Conservation (phyloP, 371 early-diverging fungal genomes). For the Actinomucor elegans region DNA sequence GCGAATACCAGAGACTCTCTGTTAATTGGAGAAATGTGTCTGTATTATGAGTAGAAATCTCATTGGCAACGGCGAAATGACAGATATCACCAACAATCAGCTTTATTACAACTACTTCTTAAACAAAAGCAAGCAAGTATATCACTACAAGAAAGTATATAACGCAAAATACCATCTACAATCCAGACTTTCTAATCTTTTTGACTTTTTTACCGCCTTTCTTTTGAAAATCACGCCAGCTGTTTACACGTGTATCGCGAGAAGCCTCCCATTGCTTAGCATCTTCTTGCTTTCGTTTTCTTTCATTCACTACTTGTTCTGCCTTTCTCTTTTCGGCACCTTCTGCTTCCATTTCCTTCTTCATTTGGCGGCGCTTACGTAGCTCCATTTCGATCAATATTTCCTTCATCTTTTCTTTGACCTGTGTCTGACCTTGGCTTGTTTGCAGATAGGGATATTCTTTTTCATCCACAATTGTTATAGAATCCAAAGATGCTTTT, state of each 20-base stretch:
- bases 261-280: slow-evolving; percentile 73
- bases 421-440: slow-evolving; percentile 34
- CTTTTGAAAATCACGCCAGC: slow-evolving; percentile 69
- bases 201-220: slow-evolving; percentile 61
- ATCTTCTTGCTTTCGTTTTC: slow-evolving; percentile 67
- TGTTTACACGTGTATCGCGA: slow-evolving; percentile 67
- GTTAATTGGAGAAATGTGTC: too few relatives aligned
- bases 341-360: slow-evolving; percentile 73
- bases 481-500: slow-evolving; percentile 28
- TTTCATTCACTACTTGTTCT: slow-evolving; percentile 49
- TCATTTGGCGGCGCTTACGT: slow-evolving; percentile 61
- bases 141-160: too few relatives aligned
- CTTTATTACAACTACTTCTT: too few relatives aligned
- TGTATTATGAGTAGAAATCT: too few relatives aligned
- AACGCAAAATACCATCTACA: too few relatives aligned
- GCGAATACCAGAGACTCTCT: too few relatives aligned
- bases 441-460: slow-evolving; percentile 44
- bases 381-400: slow-evolving; percentile 65
- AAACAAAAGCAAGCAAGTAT: too few relatives aligned
- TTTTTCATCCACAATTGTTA: slow-evolving; percentile 27
- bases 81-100: too few relatives aligned
- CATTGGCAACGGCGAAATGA: too few relatives aligned
- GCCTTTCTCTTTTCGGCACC: slow-evolving; percentile 65
- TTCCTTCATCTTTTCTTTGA: slow-evolving; percentile 60
- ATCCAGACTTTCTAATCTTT: slow-evolving; percentile 15